phyloP scores from a whole-genome alignment of 768 basidiomycete species.

The Infundibulicybe gibba region DNA sequence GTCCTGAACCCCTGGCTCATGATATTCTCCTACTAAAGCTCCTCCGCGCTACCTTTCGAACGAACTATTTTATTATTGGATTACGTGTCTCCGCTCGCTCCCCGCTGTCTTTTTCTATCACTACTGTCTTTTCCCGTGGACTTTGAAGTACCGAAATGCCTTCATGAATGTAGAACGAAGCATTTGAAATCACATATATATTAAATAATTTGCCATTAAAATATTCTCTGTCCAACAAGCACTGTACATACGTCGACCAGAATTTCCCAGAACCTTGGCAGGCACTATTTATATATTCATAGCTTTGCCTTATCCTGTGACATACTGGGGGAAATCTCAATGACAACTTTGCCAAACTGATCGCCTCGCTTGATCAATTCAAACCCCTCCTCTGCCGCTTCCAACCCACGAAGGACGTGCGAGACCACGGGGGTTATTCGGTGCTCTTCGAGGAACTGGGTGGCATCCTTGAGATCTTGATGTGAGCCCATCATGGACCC shows the following conservation, averaged over 20 bases:
- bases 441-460: conserved; percentile 63
- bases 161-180: too few relatives aligned
- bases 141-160: not conserved
- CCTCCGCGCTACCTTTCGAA: not conserved
- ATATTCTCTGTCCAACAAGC: too few relatives aligned
- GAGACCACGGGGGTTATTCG: conserved; percentile 69
- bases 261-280: too few relatives aligned
- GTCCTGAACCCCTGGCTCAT: conserved; percentile 85
- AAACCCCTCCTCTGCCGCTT: conserved; percentile 65
- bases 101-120: not conserved
- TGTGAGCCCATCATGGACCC: conserved; percentile 86
- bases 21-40: conserved; percentile 65
- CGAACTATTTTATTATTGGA: not conserved
- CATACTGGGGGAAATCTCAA: conserved; percentile 31
- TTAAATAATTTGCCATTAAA: too few relatives aligned
- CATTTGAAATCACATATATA: too few relatives aligned
- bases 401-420: conserved; percentile 64
- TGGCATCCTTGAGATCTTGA: conserved; percentile 69
- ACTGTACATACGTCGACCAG: too few relatives aligned
- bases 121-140: not conserved
- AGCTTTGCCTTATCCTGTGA: conserved; percentile 5
- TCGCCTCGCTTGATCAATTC: conserved; percentile 56
- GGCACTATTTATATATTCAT: not conserved
- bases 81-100: not conserved
- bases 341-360: conserved; percentile 79